Conservation (phyloP, 139 green algal species). For the Micractinium conductrix region DNA sequence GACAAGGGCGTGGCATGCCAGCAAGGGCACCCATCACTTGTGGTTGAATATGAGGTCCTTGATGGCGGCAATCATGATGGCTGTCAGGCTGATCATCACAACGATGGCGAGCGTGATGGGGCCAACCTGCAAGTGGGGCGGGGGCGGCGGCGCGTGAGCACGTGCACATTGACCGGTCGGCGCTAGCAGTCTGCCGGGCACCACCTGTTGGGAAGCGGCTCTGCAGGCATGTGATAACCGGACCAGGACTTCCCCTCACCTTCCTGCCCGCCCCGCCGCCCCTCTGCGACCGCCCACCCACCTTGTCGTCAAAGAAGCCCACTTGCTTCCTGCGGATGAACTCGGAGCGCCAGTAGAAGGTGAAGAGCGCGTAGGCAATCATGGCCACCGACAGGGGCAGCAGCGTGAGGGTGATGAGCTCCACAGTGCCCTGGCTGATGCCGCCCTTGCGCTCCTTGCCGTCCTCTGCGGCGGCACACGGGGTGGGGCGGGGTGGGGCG, state of each 20-base stretch:
- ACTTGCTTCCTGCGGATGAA: conserved; percentile 86
- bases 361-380: conserved; percentile 84
- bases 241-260: not conserved
- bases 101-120: conserved; percentile 72
- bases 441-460: conserved; percentile 13
- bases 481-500: too few species aligned
- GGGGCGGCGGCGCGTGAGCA: not conserved
- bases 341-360: conserved; percentile 76
- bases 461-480: too few species aligned
- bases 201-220: too few species aligned
- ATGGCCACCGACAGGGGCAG: conserved; percentile 86
- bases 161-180: not conserved
- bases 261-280: not conserved
- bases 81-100: conserved; percentile 68
- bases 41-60: conserved; percentile 28
- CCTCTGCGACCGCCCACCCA: not conserved
- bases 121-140: conserved; percentile 51
- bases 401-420: conserved; percentile 78
- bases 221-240: not conserved
- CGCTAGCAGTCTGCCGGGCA: not conserved
- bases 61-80: conserved; percentile 66
- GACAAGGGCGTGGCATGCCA: too few species aligned
- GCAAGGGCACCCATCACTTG: not conserved
- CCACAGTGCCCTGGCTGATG: conserved; percentile 71
- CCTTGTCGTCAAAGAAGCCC: conserved; percentile 83